Percentiles rank a stretch among this genome's conserved stretches.
Conservation (phyloP, 1,284 basidiomycete genomes). For the Ceratobasidium papillatum region DNA sequence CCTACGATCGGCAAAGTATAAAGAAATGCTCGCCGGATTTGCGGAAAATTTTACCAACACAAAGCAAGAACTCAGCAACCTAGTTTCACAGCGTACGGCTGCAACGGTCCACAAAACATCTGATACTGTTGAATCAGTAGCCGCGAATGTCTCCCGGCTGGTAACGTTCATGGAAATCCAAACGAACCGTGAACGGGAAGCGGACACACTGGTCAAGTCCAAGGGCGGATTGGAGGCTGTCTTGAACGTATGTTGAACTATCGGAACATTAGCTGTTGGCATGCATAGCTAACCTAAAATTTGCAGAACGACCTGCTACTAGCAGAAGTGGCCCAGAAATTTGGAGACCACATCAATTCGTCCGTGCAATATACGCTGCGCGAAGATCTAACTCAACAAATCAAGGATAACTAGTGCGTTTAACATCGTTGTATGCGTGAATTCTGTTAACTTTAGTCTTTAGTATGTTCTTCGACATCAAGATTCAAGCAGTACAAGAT, state of each 20-base stretch:
- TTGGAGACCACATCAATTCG: slow-evolving; percentile 22
- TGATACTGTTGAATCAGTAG: background rate
- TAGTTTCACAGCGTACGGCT: slow-evolving; percentile 21
- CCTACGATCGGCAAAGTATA: slow-evolving; percentile 15
- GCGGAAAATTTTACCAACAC: background rate
- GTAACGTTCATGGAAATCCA: slow-evolving; percentile 29
- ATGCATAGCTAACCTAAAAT: background rate
- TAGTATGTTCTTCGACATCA: slow-evolving; percentile 21
- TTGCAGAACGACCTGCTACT: slow-evolving; percentile 11
- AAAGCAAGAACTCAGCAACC: slow-evolving; percentile 2
- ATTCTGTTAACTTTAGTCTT: background rate
- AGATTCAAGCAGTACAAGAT: slow-evolving; percentile 19
- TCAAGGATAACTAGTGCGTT: slow-evolving; percentile 20
- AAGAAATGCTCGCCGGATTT: slow-evolving; percentile 13
- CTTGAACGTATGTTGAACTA: background rate
- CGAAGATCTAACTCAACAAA: slow-evolving; percentile 16
- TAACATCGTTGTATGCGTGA: background rate
- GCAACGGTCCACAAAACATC: slow-evolving; percentile 9
- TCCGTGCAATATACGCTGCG: slow-evolving; percentile 20
- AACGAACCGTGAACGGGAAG: slow-evolving; percentile 21
- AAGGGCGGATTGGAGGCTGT: slow-evolving; percentile 10
- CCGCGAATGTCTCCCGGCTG: slow-evolving; percentile 3
- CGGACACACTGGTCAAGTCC: background rate
- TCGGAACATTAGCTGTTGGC: background rate
- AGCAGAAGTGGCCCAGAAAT: slow-evolving; percentile 14